Conservation (phyloP, 2,329 filamentous ascomycete species). For the Cordyceps pruinosa region DNA sequence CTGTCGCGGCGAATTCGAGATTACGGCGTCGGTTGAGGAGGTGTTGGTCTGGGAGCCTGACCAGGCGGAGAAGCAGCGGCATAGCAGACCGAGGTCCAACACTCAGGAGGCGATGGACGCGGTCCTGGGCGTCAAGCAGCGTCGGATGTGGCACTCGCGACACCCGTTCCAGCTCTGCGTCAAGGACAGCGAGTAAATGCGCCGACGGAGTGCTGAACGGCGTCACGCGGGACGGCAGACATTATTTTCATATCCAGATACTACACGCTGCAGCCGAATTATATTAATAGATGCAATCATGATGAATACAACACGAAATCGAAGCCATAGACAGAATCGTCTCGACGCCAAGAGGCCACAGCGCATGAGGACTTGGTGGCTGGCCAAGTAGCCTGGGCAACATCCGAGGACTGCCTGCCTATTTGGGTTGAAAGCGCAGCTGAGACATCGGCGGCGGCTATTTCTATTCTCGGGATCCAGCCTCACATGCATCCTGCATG, state of each 20-base stretch:
- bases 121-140: slow-evolving; percentile 51
- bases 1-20: slow-evolving; percentile 75
- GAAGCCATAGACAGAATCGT: not conserved
- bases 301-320: not conserved
- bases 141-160: slow-evolving; percentile 58
- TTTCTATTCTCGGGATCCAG: not conserved
- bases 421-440: not conserved
- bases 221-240: not conserved
- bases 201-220: not conserved
- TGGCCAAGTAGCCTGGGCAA: too few species aligned
- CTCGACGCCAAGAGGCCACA: too few species aligned
- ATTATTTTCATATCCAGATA: not conserved
- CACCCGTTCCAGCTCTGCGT: slow-evolving; percentile 50
- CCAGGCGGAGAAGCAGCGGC: slow-evolving; percentile 20
- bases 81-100: slow-evolving; percentile 38
- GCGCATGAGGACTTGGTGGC: too few species aligned
- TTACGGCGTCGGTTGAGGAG: slow-evolving; percentile 77
- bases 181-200: slow-evolving; percentile 30
- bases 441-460: not conserved
- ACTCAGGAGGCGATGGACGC: slow-evolving; percentile 53
- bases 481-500: not conserved
- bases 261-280: not conserved
- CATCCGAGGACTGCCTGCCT: too few species aligned
- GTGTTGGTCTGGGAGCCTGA: slow-evolving; percentile 46
- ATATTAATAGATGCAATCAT: not conserved